These are phyloP conservation scores for Geosiphon pyriformis DNA, from an alignment of 192 early-diverging fungal genomes.

Conservation along the genomic window DNA sequence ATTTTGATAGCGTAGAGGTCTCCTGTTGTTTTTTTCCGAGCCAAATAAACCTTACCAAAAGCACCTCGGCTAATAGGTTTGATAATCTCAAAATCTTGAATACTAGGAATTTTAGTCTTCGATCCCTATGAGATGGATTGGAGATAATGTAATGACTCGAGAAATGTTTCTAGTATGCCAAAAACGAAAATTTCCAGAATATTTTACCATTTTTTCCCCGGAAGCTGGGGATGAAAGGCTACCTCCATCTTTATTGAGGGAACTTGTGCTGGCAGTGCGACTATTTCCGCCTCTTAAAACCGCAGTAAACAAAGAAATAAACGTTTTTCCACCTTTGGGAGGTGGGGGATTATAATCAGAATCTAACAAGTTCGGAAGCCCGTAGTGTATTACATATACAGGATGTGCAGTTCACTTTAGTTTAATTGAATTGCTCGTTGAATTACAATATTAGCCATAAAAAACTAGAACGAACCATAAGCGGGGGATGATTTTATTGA, in stretches of 20 bases:
- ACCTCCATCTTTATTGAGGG: slow-evolving; percentile 2
- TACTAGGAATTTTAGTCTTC: slow-evolving; percentile 69
- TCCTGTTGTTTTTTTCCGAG: slow-evolving; percentile 77
- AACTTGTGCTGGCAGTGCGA: slow-evolving; percentile 16
- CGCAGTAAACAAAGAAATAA: slow-evolving; percentile 72
- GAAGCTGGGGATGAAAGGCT: not conserved
- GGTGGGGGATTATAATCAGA: slow-evolving; percentile 19
- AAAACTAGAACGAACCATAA: too few species aligned
- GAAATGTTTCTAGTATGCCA: not conserved
- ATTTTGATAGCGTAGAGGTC: slow-evolving; percentile 93
- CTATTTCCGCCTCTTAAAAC: slow-evolving; percentile 50
- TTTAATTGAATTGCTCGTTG: slow-evolving; percentile 11
- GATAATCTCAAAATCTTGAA: slow-evolving; percentile 90
- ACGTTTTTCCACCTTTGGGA: slow-evolving; percentile 45
- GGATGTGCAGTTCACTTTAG: too few species aligned
- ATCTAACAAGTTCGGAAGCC: too few species aligned
- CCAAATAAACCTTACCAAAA: slow-evolving; percentile 87
- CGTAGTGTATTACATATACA: too few species aligned
- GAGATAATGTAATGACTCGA: slow-evolving; percentile 38
- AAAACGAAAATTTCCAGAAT: too few species aligned
- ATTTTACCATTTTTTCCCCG: slow-evolving; percentile 5
- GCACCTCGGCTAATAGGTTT: slow-evolving; percentile 94
- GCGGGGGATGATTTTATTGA: slow-evolving; percentile 2
- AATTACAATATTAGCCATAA: too few species aligned
- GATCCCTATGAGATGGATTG: slow-evolving; percentile 31